Percentiles rank a stretch among this genome's conserved stretches.
phyloP scores from a whole-genome alignment of 768 basidiomycete genomes.

The Boletus eberwhitei region DNA sequence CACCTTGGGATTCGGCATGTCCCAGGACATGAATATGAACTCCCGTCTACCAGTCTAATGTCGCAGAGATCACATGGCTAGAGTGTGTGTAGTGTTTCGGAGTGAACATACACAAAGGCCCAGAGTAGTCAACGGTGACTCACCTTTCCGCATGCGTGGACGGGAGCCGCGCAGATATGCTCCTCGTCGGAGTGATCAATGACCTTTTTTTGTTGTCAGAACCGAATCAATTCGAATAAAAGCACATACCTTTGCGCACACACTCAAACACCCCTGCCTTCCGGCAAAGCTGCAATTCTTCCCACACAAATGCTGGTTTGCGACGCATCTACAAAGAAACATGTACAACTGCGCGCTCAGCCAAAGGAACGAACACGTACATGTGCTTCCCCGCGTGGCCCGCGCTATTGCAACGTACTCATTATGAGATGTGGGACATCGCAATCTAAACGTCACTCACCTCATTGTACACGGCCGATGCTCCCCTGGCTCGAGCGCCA shows the following conservation, averaged over 20 bases:
- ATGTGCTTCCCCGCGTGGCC: slow-evolving; percentile 56
- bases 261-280: slow-evolving; percentile 47
- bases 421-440: neutral
- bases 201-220: slow-evolving; percentile 31
- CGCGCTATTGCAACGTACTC: slow-evolving; percentile 35
- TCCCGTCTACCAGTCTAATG: slow-evolving; percentile 28
- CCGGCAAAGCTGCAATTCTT: slow-evolving; percentile 43
- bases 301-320: slow-evolving; percentile 54
- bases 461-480: slow-evolving; percentile 42
- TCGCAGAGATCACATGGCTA: slow-evolving; percentile 44
- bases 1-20: slow-evolving; percentile 45
- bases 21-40: slow-evolving; percentile 39
- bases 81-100: too few relatives aligned
- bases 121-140: neutral
- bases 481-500: slow-evolving; percentile 28
- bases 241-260: slow-evolving; percentile 50
- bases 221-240: neutral
- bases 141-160: slow-evolving; percentile 57
- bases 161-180: slow-evolving; percentile 51
- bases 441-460: slow-evolving; percentile 32
- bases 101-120: accelerated
- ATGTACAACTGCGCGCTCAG: neutral
- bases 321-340: slow-evolving; percentile 42
- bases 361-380: slow-evolving; percentile 30
- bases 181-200: slow-evolving; percentile 46